These are phyloP conservation scores for Nelumbo lutea DNA, from an alignment of 164 flowering plant species.

Conservation along the genomic window DNA sequence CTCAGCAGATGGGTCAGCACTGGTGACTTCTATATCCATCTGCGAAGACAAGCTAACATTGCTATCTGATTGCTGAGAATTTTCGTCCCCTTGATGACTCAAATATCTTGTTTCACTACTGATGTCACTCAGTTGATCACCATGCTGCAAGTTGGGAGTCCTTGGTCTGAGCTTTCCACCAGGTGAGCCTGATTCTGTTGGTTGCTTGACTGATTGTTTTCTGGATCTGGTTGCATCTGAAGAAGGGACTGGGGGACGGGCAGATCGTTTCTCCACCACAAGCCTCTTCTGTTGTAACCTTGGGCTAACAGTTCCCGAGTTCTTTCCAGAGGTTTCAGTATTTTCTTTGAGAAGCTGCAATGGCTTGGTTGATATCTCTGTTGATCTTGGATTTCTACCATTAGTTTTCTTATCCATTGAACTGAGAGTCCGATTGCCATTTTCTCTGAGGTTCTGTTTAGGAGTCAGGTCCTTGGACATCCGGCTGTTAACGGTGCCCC, in stretches of 20 bases:
- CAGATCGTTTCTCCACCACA: conserved; percentile 60
- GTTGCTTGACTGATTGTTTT: conserved; percentile 40
- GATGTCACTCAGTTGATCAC: conserved; percentile 47
- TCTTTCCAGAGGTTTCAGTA: conserved; percentile 28
- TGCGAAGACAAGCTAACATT: conserved; percentile 31
- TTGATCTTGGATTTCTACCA: conserved; percentile 22
- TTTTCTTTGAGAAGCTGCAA: conserved; percentile 43
- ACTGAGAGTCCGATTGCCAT: conserved; percentile 14
- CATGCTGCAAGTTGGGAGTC: conserved; percentile 26
- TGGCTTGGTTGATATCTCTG: conserved; percentile 32
- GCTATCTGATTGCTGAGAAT: conserved; percentile 38
- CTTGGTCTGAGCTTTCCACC: conserved; percentile 50
- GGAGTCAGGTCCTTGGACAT: conserved; percentile 25
- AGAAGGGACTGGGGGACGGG: conserved; percentile 50
- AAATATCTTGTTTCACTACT: conserved; percentile 44
- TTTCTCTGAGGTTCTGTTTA: conserved; percentile 28
- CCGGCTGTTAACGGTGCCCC: conserved; percentile 19
- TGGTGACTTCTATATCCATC: conserved; percentile 39
- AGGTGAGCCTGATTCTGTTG: conserved; percentile 53
- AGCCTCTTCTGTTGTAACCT: conserved; percentile 64
- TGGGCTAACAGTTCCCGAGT: conserved; percentile 61
- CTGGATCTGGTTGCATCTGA: conserved; percentile 56
- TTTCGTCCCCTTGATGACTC: conserved; percentile 47
- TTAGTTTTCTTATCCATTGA: conserved; percentile 36
- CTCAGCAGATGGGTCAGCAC: conserved; percentile 29